Evolutionary conservation across 2,329 filamentous ascomycete species (phyloP).

Genomic region (Diplodia intermedia): DNA sequence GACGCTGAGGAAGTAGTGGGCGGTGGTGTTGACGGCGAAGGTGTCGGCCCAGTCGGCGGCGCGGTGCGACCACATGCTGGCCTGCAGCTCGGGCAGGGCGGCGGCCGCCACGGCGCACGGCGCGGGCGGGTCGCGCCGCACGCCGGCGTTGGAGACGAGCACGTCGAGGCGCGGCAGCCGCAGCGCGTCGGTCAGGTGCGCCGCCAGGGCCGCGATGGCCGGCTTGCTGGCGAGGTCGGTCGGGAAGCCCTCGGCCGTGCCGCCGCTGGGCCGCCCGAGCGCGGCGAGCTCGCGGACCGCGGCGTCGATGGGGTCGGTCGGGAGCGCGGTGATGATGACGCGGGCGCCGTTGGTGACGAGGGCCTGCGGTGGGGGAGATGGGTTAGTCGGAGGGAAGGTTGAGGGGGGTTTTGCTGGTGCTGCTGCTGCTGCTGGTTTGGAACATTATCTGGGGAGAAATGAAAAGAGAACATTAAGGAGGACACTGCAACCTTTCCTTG

Average conservation of each 20-base stretch:
- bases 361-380: constrained; percentile 2
- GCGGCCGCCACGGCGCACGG: constrained; percentile 56
- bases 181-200: constrained; percentile 41
- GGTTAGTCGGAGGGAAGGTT: no score
- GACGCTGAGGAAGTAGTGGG: constrained; percentile 59
- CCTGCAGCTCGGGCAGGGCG: constrained; percentile 52
- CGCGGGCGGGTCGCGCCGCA: constrained; percentile 54
- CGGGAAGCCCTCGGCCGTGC: constrained; percentile 33
- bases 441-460: no score
- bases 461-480: no score
- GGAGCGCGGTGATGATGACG: constrained; percentile 32
- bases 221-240: constrained; percentile 54
- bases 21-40: constrained; percentile 58
- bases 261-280: constrained; percentile 17
- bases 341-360: constrained; percentile 33
- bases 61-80: constrained; percentile 56
- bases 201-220: constrained; percentile 47
- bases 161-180: constrained; percentile 55
- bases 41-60: constrained; percentile 55
- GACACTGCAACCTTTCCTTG: no score
- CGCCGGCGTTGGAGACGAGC: constrained; percentile 59
- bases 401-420: neutral
- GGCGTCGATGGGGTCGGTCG: constrained; percentile 30
- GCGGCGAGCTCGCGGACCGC: constrained; percentile 4
- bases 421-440: no score